Conservation (phyloP, 2,329 filamentous ascomycete genomes). For the Sporothrix luriei region DNA sequence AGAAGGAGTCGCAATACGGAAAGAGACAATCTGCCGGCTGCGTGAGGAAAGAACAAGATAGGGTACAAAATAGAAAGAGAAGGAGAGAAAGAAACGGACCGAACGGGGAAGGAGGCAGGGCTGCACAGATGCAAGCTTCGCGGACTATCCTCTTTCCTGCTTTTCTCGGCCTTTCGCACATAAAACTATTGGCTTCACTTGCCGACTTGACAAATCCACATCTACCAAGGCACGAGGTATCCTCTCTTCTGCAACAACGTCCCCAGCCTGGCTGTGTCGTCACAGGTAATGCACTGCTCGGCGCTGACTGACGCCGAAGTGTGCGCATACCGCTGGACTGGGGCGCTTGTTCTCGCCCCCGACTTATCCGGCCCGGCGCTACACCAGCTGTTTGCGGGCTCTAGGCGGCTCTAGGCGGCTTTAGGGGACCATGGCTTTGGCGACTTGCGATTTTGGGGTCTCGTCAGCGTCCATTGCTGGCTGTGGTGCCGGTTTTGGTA, state of each 20-base stretch:
- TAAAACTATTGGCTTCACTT: background rate
- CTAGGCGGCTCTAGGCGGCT: background rate
- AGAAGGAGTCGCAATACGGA: background rate
- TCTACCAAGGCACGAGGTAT: background rate
- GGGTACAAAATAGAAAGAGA: background rate
- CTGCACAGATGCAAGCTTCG: conserved; percentile 22
- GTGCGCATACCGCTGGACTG: conserved; percentile 4
- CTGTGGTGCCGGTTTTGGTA: conserved; percentile 3
- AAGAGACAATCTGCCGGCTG: background rate
- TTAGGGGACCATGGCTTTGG: background rate
- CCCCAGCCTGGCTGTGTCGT: background rate
- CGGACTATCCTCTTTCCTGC: background rate
- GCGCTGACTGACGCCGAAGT: conserved; percentile 25
- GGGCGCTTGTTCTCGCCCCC: background rate
- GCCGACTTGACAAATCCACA: conserved; percentile 13
- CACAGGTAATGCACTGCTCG: conserved; percentile 1
- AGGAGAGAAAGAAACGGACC: background rate
- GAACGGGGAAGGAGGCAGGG: background rate
- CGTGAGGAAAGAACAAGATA: background rate
- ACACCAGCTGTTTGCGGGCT: background rate
- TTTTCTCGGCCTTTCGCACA: conserved; percentile 11
- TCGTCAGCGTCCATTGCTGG: background rate
- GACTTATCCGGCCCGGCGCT: conserved; percentile 22
- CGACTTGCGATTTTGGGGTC: background rate
- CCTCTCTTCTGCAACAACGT: background rate